phyloP scores from a whole-genome alignment of 768 basidiomycete species.

The Butyriboletus loyo region DNA sequence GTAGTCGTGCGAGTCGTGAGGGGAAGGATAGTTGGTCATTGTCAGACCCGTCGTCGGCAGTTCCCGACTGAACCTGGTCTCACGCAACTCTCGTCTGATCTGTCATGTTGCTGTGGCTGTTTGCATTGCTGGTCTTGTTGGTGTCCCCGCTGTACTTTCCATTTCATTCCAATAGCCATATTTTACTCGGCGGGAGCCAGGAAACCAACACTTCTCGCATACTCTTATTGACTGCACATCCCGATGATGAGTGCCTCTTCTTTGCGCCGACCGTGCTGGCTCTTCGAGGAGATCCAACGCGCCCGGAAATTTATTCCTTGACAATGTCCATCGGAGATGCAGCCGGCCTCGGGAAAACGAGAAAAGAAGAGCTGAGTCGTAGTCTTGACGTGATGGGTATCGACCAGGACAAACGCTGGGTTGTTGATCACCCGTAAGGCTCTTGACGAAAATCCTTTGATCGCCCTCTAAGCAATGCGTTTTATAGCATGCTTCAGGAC shows the following conservation, averaged over 20 bases:
- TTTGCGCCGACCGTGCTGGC: constrained; percentile 81
- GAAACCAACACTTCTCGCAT: constrained; percentile 27
- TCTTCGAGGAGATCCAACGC: constrained; percentile 32
- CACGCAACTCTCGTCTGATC: not conserved
- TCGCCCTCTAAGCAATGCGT: constrained; percentile 16
- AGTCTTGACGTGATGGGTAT: constrained; percentile 74
- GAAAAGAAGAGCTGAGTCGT: constrained; percentile 54
- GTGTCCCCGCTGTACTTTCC: constrained; percentile 27
- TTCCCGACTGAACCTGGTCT: constrained; percentile 13
- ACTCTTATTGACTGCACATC: constrained; percentile 85
- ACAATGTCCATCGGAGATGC: constrained; percentile 81
- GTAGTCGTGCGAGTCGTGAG: constrained; percentile 19
- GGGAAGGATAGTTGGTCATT: constrained; percentile 18
- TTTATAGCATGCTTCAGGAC: constrained; percentile 64
- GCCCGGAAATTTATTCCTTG: constrained; percentile 50
- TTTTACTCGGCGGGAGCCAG: constrained; percentile 11
- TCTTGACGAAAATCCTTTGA: not conserved
- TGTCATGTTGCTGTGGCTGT: constrained; percentile 17
- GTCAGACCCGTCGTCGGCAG: constrained; percentile 15
- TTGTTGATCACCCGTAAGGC: constrained; percentile 72
- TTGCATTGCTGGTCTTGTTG: constrained; percentile 12
- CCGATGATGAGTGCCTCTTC: constrained; percentile 94
- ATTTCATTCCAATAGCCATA: constrained; percentile 21
- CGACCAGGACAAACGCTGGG: constrained; percentile 46
- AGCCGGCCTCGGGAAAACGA: constrained; percentile 63